Percentiles rank a stretch among this genome's conserved stretches.
These are phyloP conservation scores for Kurtzmaniella quercitrusa DNA, from an alignment of 1,139 yeast genomes.

Conservation along the genomic window DNA sequence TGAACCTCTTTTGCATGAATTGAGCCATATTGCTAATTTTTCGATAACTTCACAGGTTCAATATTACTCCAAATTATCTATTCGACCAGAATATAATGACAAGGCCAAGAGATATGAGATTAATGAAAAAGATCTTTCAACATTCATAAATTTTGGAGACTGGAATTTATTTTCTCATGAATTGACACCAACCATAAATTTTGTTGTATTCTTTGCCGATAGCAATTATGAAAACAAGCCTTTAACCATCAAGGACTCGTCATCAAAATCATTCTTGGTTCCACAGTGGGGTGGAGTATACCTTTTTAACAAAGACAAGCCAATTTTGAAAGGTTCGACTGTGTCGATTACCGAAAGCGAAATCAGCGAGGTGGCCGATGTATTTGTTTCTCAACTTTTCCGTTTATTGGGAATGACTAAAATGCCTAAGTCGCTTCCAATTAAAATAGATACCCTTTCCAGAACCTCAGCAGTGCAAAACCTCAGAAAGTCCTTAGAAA, in stretches of 20 bases:
- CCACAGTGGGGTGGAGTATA: conserved; percentile 89
- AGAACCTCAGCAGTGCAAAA: conserved; percentile 57
- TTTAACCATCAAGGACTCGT: conserved; percentile 39
- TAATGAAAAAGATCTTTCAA: conserved; percentile 49
- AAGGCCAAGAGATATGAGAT: conserved; percentile 30
- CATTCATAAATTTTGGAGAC: conserved; percentile 72
- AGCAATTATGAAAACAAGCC: conserved; percentile 42
- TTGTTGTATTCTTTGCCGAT: conserved; percentile 60
- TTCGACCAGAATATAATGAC: conserved; percentile 22
- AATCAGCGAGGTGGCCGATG: conserved; percentile 57
- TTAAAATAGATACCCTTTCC: conserved; percentile 64
- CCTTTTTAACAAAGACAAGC: conserved; percentile 44
- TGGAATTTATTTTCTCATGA: conserved; percentile 65
- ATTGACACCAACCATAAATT: conserved; percentile 63
- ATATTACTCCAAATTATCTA: conserved; percentile 51
- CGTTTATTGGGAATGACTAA: conserved; percentile 67
- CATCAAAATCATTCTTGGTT: conserved; percentile 66
- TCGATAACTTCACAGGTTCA: conserved; percentile 78
- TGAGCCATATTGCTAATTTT: conserved; percentile 59
- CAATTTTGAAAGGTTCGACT: conserved; percentile 17
- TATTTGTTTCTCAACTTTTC: conserved; percentile 72
- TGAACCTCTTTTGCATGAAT: conserved; percentile 23
- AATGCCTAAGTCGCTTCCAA: conserved; percentile 48
- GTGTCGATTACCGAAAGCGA: conserved; percentile 37
- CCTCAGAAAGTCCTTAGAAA: conserved; percentile 45